These are phyloP conservation scores for Flaveria linearis DNA, from an alignment of 129 eudicot species.

Conservation along the genomic window DNA sequence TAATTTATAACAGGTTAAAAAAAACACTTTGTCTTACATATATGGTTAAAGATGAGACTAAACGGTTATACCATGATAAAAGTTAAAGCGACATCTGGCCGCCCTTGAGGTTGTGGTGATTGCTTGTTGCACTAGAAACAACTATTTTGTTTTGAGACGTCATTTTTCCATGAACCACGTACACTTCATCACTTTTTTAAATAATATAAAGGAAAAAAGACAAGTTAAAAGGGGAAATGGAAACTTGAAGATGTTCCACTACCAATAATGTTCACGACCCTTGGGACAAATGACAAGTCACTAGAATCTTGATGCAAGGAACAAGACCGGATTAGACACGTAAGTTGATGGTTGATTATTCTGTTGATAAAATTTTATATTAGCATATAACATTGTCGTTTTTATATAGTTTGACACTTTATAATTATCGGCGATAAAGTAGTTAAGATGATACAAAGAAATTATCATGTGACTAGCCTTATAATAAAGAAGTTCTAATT, in stretches of 20 bases:
- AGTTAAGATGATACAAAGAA: too few species aligned
- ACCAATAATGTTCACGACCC: constrained; percentile 30
- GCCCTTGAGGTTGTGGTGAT: not conserved
- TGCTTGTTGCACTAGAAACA: constrained; percentile 13
- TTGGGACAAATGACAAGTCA: constrained; percentile 33
- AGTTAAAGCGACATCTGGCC: not conserved
- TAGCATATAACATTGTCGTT: too few species aligned
- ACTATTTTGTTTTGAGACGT: constrained; percentile 24
- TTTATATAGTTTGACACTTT: too few species aligned
- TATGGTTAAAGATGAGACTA: not conserved
- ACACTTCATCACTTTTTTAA: constrained; percentile 12
- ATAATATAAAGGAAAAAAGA: not conserved
- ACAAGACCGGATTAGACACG: too few species aligned
- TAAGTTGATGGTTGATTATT: not conserved
- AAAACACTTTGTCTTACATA: too few species aligned
- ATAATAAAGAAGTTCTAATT: too few species aligned
- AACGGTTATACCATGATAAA: not conserved
- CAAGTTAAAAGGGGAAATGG: not conserved
- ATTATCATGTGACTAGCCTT: too few species aligned
- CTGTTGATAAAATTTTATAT: not conserved
- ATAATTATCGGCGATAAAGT: too few species aligned
- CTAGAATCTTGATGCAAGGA: constrained; percentile 11
- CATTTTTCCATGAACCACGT: constrained; percentile 38
- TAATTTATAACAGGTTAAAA: not conserved
- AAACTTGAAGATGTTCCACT: constrained; percentile 34